These are phyloP conservation scores for Catunica adiposa DNA, from an alignment of 2,329 filamentous ascomycete genomes.

Conservation along the genomic window DNA sequence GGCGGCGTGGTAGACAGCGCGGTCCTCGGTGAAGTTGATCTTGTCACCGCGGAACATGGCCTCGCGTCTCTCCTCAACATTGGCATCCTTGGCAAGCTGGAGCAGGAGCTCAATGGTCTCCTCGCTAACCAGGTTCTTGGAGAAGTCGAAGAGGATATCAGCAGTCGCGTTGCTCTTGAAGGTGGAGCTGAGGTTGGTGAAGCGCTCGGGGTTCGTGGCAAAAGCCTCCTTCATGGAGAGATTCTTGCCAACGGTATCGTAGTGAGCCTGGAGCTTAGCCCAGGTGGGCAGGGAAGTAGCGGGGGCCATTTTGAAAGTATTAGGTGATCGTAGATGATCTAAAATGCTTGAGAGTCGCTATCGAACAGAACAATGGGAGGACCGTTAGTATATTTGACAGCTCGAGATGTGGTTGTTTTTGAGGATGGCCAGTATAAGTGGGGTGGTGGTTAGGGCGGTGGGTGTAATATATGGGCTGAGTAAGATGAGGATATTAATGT, in stretches of 20 bases:
- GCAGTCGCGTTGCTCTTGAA: slow-evolving; percentile 69
- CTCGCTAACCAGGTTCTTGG: slow-evolving; percentile 94
- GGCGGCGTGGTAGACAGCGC: slow-evolving; percentile 89
- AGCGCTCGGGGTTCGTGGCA: slow-evolving; percentile 70
- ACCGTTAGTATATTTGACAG: no score
- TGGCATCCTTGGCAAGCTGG: slow-evolving; percentile 81
- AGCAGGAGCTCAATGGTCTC: slow-evolving; percentile 78
- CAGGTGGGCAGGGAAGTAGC: slow-evolving; percentile 74
- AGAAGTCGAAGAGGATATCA: slow-evolving; percentile 95
- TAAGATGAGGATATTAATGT: background rate
- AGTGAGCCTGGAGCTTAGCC: slow-evolving; percentile 81
- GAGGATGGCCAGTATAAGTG: background rate
- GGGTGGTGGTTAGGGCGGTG: background rate
- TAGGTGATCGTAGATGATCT: background rate
- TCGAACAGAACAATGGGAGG: background rate
- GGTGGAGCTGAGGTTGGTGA: slow-evolving; percentile 74
- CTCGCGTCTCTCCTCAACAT: slow-evolving; percentile 84
- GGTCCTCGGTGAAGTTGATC: slow-evolving; percentile 98
- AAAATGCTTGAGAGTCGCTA: background rate
- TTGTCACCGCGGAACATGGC: slow-evolving; percentile 94
- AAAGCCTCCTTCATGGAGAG: slow-evolving; percentile 92
- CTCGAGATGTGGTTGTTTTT: background rate
- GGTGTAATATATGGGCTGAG: slow-evolving; percentile 2
- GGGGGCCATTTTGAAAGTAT: slow-evolving; percentile 47
- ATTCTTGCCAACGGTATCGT: slow-evolving; percentile 68